Base-by-base conservation (phyloP, 495 filamentous ascomycete species). In the Penicillium riverlandense region DNA sequence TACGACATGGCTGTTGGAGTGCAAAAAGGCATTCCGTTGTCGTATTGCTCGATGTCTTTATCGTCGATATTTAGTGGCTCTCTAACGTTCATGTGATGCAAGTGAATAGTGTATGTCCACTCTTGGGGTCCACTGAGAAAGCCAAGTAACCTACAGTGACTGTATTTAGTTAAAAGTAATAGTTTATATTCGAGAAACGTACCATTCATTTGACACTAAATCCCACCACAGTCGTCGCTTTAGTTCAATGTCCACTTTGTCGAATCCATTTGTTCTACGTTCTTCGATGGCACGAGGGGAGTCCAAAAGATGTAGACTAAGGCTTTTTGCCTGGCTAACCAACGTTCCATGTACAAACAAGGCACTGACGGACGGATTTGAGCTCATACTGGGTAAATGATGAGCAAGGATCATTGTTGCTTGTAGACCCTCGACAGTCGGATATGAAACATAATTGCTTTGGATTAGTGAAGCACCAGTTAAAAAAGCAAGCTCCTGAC, bases 221-320 rank as follows among this genome's bases (percentile, higher is more conserved):
- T 75, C 65, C 74, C 74, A 77, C 60, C 69, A 74, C 3, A 76
- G 44, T 3, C 67, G 51, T n/a, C 67, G 49, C 33, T 66, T 70
- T 10, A 65, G 38, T 45, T 75, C 66, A 38, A 62, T 15, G 12
- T 63, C 57, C 32, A 58, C 43, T 37, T 45, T 37, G 40, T 65
- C 49, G 42, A 41, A 37, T 29, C 37, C 29, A 31, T 48, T 46
- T 5, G 35, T 30, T 13, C 47, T 39, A 9, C 57, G 54, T 11
- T 45, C 47, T 10, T 55, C 42, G 11, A 40, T 40, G 27, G 36
- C 35, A 27, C 38, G 33, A 2, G 50, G 47, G 0, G 51, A 53
- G 48, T 77, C 74, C n/a, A 70, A 43, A 11, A 58, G 44, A 45
- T 75, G 70, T n/a, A 76, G 54, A n/a, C 66, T 57, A 43, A 77